These are phyloP conservation scores for Macrophomina tecta DNA, from an alignment of 2,329 filamentous ascomycete genomes.

Conservation along the genomic window DNA sequence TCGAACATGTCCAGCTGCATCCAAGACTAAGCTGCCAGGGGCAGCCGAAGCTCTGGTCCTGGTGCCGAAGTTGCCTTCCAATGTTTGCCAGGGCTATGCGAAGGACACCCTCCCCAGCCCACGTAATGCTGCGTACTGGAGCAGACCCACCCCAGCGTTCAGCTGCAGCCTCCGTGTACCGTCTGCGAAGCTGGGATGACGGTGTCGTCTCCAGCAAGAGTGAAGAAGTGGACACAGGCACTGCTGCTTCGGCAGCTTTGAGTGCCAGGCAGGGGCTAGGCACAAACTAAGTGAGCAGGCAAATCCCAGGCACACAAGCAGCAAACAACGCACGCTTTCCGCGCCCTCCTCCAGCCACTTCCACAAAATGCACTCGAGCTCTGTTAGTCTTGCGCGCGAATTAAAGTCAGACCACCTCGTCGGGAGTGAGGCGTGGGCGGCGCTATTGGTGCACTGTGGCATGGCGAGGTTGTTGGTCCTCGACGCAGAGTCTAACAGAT, in stretches of 20 bases:
- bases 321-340: not conserved
- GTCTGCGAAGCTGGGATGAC: slow-evolving; percentile 4
- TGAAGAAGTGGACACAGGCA: slow-evolving; percentile 20
- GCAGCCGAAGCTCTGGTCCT: not conserved
- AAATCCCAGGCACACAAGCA: slow-evolving; percentile 14
- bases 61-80: not conserved
- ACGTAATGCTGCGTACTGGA: not conserved
- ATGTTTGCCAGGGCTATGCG: not conserved
- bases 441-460: not conserved
- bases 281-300: not conserved
- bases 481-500: not conserved
- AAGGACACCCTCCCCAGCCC: not conserved
- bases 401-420: slow-evolving; percentile 6
- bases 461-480: not conserved
- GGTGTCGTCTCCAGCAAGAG: not conserved
- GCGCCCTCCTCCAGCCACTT: slow-evolving; percentile 11
- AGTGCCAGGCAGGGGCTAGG: slow-evolving; percentile 16
- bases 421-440: slow-evolving; percentile 20
- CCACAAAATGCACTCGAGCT: not conserved
- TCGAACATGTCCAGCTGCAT: not conserved
- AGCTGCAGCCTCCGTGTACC: not conserved
- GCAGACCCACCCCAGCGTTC: not conserved
- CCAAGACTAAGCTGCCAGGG: not conserved
- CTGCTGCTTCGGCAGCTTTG: not conserved
- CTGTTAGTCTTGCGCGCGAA: slow-evolving; percentile 2